phyloP scores from a whole-genome alignment of 768 basidiomycete genomes.

The Leccinum sublutescens region DNA sequence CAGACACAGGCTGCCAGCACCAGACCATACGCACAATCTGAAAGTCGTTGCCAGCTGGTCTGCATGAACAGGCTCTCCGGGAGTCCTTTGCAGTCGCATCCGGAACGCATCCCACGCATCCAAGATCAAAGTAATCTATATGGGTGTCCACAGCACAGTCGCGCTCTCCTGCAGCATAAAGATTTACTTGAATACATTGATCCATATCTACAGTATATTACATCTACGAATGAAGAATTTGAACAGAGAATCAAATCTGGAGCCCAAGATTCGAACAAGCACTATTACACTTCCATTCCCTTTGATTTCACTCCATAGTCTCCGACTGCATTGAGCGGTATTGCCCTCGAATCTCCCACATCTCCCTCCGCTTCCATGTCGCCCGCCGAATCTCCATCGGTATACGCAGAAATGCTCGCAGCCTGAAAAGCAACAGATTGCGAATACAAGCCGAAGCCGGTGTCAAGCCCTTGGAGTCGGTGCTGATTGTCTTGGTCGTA shows the following conservation, averaged over 20 bases:
- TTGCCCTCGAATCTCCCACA: not conserved
- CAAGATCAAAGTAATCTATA: too few species aligned
- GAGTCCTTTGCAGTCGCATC: too few species aligned
- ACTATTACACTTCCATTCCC: not conserved
- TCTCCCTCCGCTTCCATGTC: not conserved
- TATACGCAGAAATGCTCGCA: not conserved
- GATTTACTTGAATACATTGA: not conserved
- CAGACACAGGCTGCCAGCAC: not conserved
- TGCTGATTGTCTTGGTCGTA: not conserved
- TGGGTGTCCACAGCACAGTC: too few species aligned
- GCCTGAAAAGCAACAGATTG: not conserved
- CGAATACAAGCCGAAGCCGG: not conserved
- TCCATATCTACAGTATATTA: not conserved
- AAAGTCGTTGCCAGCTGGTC: not conserved
- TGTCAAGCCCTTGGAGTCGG: not conserved
- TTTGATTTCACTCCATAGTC: not conserved
- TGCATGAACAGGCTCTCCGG: not conserved
- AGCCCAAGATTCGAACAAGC: not conserved
- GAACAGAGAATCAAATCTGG: not conserved
- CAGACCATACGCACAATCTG: not conserved
- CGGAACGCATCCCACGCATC: too few species aligned
- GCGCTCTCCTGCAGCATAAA: not conserved
- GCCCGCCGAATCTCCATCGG: not conserved
- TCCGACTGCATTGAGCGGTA: not conserved
- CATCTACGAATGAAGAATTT: not conserved